Evolutionary conservation across 1,284 basidiomycete species (phyloP).

Genomic region (Irpex sp.): DNA sequence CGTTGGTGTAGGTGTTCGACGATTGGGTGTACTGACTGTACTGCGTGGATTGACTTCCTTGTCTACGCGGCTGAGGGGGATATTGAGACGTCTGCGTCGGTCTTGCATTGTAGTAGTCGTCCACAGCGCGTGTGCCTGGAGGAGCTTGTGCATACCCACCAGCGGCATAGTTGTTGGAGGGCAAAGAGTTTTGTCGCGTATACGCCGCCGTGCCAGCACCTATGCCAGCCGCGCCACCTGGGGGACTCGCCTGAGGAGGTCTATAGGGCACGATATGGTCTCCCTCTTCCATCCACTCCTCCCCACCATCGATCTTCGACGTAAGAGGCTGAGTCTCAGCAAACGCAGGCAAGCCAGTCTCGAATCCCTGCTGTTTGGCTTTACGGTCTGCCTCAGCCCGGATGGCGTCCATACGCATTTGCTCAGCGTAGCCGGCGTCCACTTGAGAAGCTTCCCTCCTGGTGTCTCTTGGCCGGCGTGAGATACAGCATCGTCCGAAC

Average conservation of each 20-base stretch:
- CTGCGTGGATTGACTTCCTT: constrained; percentile 39
- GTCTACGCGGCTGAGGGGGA: constrained; percentile 36
- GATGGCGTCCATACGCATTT: constrained; percentile 72
- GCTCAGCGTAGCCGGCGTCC: constrained; percentile 44
- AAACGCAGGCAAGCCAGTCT: constrained; percentile 71
- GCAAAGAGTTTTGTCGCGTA: constrained; percentile 25
- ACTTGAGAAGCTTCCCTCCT: constrained; percentile 25
- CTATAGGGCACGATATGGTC: constrained; percentile 38
- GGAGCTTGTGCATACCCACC: constrained; percentile 61
- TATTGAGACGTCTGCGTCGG: constrained; percentile 32
- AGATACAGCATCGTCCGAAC: constrained; percentile 75
- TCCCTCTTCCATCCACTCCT: constrained; percentile 43
- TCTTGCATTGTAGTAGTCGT: constrained; percentile 59
- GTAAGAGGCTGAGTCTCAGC: constrained; percentile 64
- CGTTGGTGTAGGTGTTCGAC: constrained; percentile 12
- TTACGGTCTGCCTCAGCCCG: constrained; percentile 80
- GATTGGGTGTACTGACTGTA: constrained; percentile 26
- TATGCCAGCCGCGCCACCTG: constrained; percentile 16
- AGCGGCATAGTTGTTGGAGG: constrained; percentile 24
- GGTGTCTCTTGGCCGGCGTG: constrained; percentile 40
- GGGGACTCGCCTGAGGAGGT: constrained; percentile 9
- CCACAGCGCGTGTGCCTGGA: constrained; percentile 61
- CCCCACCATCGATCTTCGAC: constrained; percentile 25
- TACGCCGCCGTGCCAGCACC: constrained; percentile 22
- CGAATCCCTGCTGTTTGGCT: constrained; percentile 53